Percentiles rank a stretch among this genome's conserved stretches.
Evolutionary conservation across 2,329 filamentous ascomycete species (phyloP).

Genomic region (Dothiorella sarmentorum): DNA sequence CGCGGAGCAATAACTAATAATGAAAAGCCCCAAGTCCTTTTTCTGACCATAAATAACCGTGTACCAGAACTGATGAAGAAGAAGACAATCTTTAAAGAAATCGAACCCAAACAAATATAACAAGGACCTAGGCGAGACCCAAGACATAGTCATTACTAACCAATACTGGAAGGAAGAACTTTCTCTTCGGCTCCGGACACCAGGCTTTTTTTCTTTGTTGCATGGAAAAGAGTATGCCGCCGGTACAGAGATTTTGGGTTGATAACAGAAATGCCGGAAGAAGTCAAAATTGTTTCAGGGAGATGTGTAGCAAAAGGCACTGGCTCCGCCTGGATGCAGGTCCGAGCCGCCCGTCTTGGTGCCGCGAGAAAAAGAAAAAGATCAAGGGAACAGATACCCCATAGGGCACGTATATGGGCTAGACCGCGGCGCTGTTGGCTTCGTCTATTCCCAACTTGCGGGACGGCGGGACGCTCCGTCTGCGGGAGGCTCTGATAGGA

Average conservation of each 20-base stretch:
- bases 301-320: neutral
- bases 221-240: conserved; percentile 11
- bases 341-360: neutral
- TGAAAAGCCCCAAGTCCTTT: neutral
- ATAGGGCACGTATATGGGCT: neutral
- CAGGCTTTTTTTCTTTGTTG: conserved; percentile 13
- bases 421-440: neutral
- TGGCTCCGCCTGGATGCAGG: neutral
- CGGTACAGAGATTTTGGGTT: conserved; percentile 12
- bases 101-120: neutral
- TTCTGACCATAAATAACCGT: conserved; percentile 6
- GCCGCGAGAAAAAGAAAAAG: conserved; percentile 5
- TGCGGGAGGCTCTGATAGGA: conserved; percentile 1
- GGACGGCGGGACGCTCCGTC: conserved; percentile 10
- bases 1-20: neutral
- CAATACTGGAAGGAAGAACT: conserved; percentile 11
- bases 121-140: conserved; percentile 1
- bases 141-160: conserved; percentile 14
- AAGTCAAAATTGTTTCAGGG: neutral
- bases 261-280: neutral
- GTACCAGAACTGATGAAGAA: neutral
- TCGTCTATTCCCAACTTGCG: conserved; percentile 9
- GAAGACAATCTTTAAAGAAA: neutral
- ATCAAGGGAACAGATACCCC: too few relatives aligned
- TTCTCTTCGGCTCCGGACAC: conserved; percentile 15